Percentiles rank a stretch among this genome's conserved stretches.
These are phyloP conservation scores for Camillea tinctor DNA, from an alignment of 2,329 filamentous ascomycete species.

Conservation along the genomic window DNA sequence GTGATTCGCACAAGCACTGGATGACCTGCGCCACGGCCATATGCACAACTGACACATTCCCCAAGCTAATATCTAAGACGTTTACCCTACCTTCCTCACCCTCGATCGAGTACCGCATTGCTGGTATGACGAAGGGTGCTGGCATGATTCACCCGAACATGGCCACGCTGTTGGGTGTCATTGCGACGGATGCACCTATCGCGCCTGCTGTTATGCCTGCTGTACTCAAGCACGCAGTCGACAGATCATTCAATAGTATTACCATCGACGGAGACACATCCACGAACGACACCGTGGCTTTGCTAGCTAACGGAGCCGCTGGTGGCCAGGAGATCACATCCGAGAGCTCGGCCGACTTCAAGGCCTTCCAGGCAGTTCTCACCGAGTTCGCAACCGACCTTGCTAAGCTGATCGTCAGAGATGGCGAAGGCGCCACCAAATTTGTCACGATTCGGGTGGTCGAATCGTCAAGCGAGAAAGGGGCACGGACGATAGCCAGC, in stretches of 20 bases:
- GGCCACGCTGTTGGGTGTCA: slow-evolving; percentile 88
- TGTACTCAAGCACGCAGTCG: slow-evolving; percentile 71
- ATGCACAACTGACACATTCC: slow-evolving; percentile 98
- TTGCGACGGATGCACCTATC: slow-evolving; percentile 89
- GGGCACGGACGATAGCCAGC: slow-evolving; percentile 76
- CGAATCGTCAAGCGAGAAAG: slow-evolving; percentile 66
- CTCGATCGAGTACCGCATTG: slow-evolving; percentile 74
- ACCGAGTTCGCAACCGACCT: slow-evolving; percentile 79
- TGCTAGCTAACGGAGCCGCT: slow-evolving; percentile 93
- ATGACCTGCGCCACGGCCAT: slow-evolving; percentile 83
- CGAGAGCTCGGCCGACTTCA: slow-evolving; percentile 59
- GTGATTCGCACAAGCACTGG: slow-evolving; percentile 81
- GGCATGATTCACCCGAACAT: slow-evolving; percentile 99
- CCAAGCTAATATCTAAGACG: slow-evolving; percentile 82
- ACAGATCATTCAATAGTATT: slow-evolving; percentile 92
- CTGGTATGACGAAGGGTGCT: slow-evolving; percentile 95
- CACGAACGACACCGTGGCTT: slow-evolving; percentile 92
- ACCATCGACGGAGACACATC: slow-evolving; percentile 96
- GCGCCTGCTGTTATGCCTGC: slow-evolving; percentile 63
- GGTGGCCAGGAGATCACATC: slow-evolving; percentile 65
- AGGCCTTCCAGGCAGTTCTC: slow-evolving; percentile 68
- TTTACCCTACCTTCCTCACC: slow-evolving; percentile 84
- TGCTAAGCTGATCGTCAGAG: slow-evolving; percentile 88
- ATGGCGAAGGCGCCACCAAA: slow-evolving; percentile 96
- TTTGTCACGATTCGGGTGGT: slow-evolving; percentile 90